Percentiles rank a stretch among this genome's conserved stretches.
Evolutionary conservation across 345 rosid genomes (phyloP).

Genomic region (Anacardium occidentale): DNA sequence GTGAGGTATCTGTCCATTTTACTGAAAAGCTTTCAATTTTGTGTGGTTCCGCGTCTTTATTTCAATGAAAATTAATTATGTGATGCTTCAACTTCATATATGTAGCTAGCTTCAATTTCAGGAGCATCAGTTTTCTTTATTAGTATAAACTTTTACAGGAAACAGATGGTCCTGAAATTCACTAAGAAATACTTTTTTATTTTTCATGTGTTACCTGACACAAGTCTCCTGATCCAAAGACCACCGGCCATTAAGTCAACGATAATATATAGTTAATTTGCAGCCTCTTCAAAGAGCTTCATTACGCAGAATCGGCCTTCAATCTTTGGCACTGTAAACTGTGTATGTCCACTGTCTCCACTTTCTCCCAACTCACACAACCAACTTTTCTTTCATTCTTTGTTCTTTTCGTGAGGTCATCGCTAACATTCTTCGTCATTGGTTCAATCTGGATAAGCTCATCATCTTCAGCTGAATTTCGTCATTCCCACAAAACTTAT

Average conservation of each 20-base stretch:
- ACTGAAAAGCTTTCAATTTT: not conserved
- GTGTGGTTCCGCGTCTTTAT: not conserved
- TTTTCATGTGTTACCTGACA: slow-evolving; percentile 5
- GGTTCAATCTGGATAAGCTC: slow-evolving; percentile 55
- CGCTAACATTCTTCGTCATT: slow-evolving; percentile 23
- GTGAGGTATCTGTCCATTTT: too few relatives aligned
- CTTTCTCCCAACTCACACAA: slow-evolving; percentile 43
- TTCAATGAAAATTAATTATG: too few relatives aligned
- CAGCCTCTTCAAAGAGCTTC: slow-evolving; percentile 6
- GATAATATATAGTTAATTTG: slow-evolving; percentile 10
- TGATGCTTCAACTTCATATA: not conserved
- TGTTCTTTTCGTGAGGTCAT: slow-evolving; percentile 32
- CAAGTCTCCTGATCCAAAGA: slow-evolving; percentile 16
- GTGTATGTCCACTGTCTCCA: slow-evolving; percentile 47
- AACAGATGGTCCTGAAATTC: too few relatives aligned
- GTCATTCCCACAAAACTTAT: slow-evolving; percentile 7
- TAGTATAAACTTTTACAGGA: too few relatives aligned
- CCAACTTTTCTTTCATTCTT: slow-evolving; percentile 9
- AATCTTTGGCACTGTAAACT: slow-evolving; percentile 29
- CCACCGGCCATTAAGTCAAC: slow-evolving; percentile 15
- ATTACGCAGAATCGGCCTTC: slow-evolving; percentile 5
- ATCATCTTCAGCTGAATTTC: slow-evolving; percentile 25
- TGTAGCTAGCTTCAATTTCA: not conserved
- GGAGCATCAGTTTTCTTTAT: too few relatives aligned
- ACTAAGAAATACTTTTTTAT: too few relatives aligned